Conservation (phyloP, 1,284 basidiomycete species). For the Ganoderma meredithae region DNA sequence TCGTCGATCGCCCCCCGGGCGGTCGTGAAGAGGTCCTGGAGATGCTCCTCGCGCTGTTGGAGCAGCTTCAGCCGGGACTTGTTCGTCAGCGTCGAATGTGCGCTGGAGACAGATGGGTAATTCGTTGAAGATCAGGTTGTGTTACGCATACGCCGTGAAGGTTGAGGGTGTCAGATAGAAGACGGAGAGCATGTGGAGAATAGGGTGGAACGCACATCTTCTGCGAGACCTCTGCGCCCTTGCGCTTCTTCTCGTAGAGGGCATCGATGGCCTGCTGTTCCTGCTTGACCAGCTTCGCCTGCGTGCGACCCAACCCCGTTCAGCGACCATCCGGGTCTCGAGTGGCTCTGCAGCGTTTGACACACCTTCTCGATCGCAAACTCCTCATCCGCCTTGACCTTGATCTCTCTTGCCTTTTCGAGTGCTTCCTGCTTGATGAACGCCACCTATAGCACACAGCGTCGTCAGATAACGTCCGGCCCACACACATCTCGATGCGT, state of each 20-base stretch:
- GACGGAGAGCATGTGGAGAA: slow-evolving; percentile 7
- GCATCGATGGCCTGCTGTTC: slow-evolving; percentile 93
- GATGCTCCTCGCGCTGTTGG: slow-evolving; percentile 91
- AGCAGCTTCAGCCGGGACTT: slow-evolving; percentile 93
- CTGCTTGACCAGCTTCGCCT: slow-evolving; percentile 96
- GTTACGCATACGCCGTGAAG: not conserved
- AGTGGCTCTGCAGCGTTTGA: not conserved
- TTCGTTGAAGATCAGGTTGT: not conserved
- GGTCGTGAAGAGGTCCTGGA: slow-evolving; percentile 88
- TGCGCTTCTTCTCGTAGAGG: slow-evolving; percentile 93
- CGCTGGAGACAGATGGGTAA: slow-evolving; percentile 54
- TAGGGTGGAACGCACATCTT: slow-evolving; percentile 80
- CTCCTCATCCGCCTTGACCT: slow-evolving; percentile 96
- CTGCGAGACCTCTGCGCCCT: slow-evolving; percentile 90
- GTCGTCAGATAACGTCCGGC: slow-evolving; percentile 8
- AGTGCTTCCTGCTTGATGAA: slow-evolving; percentile 97
- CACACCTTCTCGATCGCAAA: slow-evolving; percentile 95
- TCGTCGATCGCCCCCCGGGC: slow-evolving; percentile 71
- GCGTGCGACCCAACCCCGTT: slow-evolving; percentile 16
- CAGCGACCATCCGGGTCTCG: not conserved
- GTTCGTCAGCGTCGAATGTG: slow-evolving; percentile 96
- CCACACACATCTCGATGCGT: not conserved
- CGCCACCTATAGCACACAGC: slow-evolving; percentile 67
- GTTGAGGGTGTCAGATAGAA: slow-evolving; percentile 4
- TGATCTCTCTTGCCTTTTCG: slow-evolving; percentile 97